These are phyloP conservation scores for Phalaenopsis aphrodite DNA, from an alignment of 106 monocot genomes.

Conservation along the genomic window DNA sequence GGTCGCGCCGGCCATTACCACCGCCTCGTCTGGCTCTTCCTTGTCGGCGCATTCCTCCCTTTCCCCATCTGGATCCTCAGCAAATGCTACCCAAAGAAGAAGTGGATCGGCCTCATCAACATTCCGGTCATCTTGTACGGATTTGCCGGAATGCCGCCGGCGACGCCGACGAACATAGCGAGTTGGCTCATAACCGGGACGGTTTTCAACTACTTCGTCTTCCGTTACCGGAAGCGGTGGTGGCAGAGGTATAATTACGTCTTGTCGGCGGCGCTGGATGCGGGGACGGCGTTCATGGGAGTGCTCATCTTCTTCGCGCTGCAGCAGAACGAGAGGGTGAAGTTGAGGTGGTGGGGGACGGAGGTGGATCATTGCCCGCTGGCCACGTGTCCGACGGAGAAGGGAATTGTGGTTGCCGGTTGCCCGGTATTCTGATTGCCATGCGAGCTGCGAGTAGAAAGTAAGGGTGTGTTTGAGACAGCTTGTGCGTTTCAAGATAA, in stretches of 20 bases:
- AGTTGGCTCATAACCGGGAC: slow-evolving; percentile 85
- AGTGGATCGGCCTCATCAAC: slow-evolving; percentile 54
- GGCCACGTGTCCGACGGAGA: slow-evolving; percentile 72
- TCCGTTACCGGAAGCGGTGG: slow-evolving; percentile 68
- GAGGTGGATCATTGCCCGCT: slow-evolving; percentile 74
- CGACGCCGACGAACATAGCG: slow-evolving; percentile 85
- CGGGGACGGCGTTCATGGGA: slow-evolving; percentile 90
- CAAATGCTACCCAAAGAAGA: slow-evolving; percentile 16
- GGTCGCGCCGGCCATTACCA: slow-evolving; percentile 59
- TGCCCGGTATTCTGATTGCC: slow-evolving; percentile 59
- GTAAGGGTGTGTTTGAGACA: no score
- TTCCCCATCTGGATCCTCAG: slow-evolving; percentile 20
- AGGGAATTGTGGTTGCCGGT: slow-evolving; percentile 55
- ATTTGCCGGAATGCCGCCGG: slow-evolving; percentile 93
- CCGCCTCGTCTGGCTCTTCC: slow-evolving; percentile 78
- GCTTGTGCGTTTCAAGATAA: no score
- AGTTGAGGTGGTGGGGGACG: slow-evolving; percentile 79
- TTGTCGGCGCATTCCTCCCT: slow-evolving; percentile 22
- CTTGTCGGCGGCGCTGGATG: slow-evolving; percentile 75
- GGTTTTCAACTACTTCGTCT: slow-evolving; percentile 54
- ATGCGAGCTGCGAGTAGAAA: no score
- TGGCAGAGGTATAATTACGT: slow-evolving; percentile 95
- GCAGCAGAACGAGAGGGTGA: slow-evolving; percentile 37
- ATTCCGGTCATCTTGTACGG: slow-evolving; percentile 84
- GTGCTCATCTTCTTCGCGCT: slow-evolving; percentile 78